These are phyloP conservation scores for Thelonectria rubi DNA, from an alignment of 2,329 filamentous ascomycete genomes.

Conservation along the genomic window DNA sequence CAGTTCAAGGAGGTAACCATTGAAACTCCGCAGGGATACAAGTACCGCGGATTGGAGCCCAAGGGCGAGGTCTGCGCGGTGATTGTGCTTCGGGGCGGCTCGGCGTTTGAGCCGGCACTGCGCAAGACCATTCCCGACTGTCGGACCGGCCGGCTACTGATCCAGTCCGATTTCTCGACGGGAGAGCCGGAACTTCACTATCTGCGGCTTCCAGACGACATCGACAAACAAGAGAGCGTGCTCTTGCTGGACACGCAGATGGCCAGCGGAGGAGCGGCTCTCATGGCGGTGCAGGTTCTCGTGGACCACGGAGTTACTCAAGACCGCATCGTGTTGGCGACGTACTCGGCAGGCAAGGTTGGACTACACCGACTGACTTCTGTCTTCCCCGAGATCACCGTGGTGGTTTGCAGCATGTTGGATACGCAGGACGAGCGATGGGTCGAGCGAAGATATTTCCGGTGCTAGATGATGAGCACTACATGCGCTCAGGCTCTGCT, in stretches of 20 bases:
- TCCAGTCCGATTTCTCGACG: slow-evolving; percentile 85
- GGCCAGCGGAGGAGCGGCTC: slow-evolving; percentile 82
- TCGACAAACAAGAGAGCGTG: slow-evolving; percentile 80
- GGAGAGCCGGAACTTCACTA: slow-evolving; percentile 95
- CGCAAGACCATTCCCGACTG: slow-evolving; percentile 93
- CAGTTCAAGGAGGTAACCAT: slow-evolving; percentile 72
- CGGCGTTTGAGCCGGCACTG: slow-evolving; percentile 86
- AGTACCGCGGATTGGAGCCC: slow-evolving; percentile 76
- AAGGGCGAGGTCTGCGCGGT: slow-evolving; percentile 84
- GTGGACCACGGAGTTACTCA: slow-evolving; percentile 91
- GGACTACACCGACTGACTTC: slow-evolving; percentile 86
- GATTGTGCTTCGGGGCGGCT: slow-evolving; percentile 87
- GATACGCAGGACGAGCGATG: slow-evolving; percentile 86
- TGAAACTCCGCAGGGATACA: slow-evolving; percentile 73
- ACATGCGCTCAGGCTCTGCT: neutral
- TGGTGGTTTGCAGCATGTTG: slow-evolving; percentile 85
- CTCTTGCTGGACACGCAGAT: slow-evolving; percentile 93
- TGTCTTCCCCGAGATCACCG: slow-evolving; percentile 87
- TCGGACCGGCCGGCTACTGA: slow-evolving; percentile 85
- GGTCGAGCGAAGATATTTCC: slow-evolving; percentile 89
- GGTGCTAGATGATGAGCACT: slow-evolving; percentile 66
- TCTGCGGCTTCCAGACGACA: slow-evolving; percentile 78
- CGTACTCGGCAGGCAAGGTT: slow-evolving; percentile 86
- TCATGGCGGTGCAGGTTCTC: slow-evolving; percentile 97
- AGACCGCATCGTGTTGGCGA: slow-evolving; percentile 88